Percentiles rank a stretch among this genome's conserved stretches.
phyloP scores from a whole-genome alignment of 2,329 filamentous ascomycete genomes.

The Botrytis pseudocinerea region DNA sequence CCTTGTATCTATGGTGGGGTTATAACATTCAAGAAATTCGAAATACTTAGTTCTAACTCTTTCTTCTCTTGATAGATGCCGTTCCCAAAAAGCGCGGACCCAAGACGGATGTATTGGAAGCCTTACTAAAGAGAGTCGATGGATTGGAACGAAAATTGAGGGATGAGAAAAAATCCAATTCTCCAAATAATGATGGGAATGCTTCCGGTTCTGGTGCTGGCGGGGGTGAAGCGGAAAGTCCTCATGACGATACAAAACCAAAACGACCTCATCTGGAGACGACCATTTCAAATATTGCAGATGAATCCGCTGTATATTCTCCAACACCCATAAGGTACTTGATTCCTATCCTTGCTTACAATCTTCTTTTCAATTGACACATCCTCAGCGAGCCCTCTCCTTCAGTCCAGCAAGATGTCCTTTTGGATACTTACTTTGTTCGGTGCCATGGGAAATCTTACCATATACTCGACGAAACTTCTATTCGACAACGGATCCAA shows the following conservation, averaged over 20 bases:
- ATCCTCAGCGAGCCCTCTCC: slow-evolving; percentile 48
- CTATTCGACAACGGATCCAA: slow-evolving; percentile 70
- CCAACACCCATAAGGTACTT: slow-evolving; percentile 45
- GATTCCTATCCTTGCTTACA: slow-evolving; percentile 17
- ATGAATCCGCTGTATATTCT: slow-evolving; percentile 47
- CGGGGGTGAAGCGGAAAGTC: slow-evolving; percentile 31
- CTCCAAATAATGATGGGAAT: slow-evolving; percentile 32
- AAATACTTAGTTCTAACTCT: slow-evolving; percentile 20
- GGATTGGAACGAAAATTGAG: slow-evolving; percentile 79
- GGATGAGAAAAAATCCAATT: slow-evolving; percentile 56
- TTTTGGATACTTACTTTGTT: slow-evolving; percentile 77
- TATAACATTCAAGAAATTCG: slow-evolving; percentile 40
- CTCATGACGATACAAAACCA: slow-evolving; percentile 42
- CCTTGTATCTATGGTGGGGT: slow-evolving; percentile 80
- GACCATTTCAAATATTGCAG: slow-evolving; percentile 38
- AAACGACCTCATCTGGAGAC: slow-evolving; percentile 44
- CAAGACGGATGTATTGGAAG: slow-evolving; percentile 86
- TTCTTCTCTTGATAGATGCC: slow-evolving; percentile 62
- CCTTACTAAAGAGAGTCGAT: slow-evolving; percentile 80
- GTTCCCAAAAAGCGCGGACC: slow-evolving; percentile 87
- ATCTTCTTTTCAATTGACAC: not conserved
- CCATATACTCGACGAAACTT: slow-evolving; percentile 76
- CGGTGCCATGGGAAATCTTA: slow-evolving; percentile 81
- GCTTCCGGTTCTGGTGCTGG: slow-evolving; percentile 26
- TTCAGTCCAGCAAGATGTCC: slow-evolving; percentile 56